phyloP scores from a whole-genome alignment of 225 moss, liverwort and hornwort genomes.

The Neckera pumila region DNA sequence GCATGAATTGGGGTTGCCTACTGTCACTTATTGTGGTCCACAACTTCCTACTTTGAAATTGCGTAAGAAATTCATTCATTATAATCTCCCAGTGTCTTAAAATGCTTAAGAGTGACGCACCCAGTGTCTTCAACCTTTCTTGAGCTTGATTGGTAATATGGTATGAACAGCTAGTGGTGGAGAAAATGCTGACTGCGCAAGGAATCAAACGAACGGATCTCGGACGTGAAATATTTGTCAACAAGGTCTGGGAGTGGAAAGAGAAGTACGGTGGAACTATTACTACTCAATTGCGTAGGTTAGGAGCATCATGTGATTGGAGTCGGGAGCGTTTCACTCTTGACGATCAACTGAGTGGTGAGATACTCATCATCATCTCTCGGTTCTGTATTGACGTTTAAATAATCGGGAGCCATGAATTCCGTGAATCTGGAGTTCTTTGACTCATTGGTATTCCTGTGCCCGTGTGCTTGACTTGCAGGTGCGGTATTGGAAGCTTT shows the following conservation, averaged over 20 bases:
- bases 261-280: constrained; percentile 89
- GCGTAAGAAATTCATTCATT: not conserved
- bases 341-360: constrained; percentile 80
- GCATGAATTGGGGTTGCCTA: not conserved
- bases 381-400: not conserved
- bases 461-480: constrained; percentile 11
- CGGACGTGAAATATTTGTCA: constrained; percentile 70
- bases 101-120: not conserved
- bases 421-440: not conserved
- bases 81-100: not conserved
- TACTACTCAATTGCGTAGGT: constrained; percentile 70
- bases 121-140: not conserved
- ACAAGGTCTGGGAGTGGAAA: constrained; percentile 96
- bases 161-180: constrained; percentile 70
- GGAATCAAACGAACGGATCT: constrained; percentile 74
- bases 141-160: not conserved
- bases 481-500: constrained; percentile 84
- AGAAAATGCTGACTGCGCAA: constrained; percentile 74
- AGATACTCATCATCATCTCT: not conserved
- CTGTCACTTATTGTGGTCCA: not conserved
- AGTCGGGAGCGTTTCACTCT: constrained; percentile 86
- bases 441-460: not conserved
- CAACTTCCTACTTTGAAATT: not conserved
- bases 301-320: constrained; percentile 99
- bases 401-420: not conserved